Evolutionary conservation across 2,329 filamentous ascomycete genomes (phyloP), one percentile per base, ranked within the genome.

Genomic region (Aspergillus sp.): DNA sequence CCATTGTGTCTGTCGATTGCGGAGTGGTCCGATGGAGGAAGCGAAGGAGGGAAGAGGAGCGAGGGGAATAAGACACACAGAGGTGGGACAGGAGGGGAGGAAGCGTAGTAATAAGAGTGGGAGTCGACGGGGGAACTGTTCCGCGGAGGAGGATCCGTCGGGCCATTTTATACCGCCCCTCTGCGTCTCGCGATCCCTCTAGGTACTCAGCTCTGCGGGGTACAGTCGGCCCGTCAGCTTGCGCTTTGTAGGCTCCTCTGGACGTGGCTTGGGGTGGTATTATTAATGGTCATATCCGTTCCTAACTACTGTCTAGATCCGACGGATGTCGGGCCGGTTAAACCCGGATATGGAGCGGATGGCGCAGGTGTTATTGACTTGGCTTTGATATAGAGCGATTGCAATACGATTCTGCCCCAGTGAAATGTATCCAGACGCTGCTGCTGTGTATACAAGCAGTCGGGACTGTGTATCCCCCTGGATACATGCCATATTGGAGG

Each of bases 1-100:
- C 65, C 71, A 73, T 74, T 53, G 49, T 62, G 44, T 7, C 45
- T 31, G 20, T 42, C 6, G 13, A 38, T 43, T 5, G 16, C 16
- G 17, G 29, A 21, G 11, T 38, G 34, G 14, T 11, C 6, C 34
- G 34, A 38, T 38, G 34, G 10, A 16, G 14, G 38, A 23, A 23
- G 48, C 5, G n/a, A 42, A 21, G 13, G 17, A 38, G 31, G 21
- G 19, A 21, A 17, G 10, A 16, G n/a, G 38, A 41, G 38, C 19
- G 38, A 41, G 38, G 11, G 38, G 1, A 41, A 17, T 7, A 10
- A 29, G 25, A 29, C 11, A 29, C 25, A 29, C 25, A 10, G 25
- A 29, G 25, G 25, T 29, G 25, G 25, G 25, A 29, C 25, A 29
- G 11, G 25, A 23, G 21, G 21, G 25, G 9, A 29, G 25, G 2